Base-by-base conservation (phyloP, 805 yeast genomes). In the Nakazawaea wyomingensis region DNA sequence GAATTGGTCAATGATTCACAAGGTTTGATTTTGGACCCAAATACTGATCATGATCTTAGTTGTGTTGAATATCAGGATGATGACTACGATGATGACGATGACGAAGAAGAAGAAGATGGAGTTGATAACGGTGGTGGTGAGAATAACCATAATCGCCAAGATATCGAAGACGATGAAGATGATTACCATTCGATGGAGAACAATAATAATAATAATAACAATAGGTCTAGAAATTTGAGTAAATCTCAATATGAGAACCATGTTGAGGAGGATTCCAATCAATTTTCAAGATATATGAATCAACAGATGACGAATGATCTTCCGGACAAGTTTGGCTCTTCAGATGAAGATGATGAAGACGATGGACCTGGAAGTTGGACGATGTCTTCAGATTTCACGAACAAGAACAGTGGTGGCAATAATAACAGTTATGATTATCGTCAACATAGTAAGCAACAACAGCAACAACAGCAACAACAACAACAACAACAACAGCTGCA, bases 261-360 rank as follows among this genome's bases (percentile, higher is more conserved):
- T 27, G 65, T 54, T 34, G 54, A 46, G n/a, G 55, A 50, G 34
- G 47, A 34, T 13, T 45, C 70, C 35, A 80, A 74, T 51, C 80
- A 78, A 56, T 80, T 81, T 54, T 71, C 83, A n/a, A 69, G 82
- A 47, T 85, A 85, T 57, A 81, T 85, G 79, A 74, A 87, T 4
- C 87, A 79, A 57, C 87, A 85, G 56, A 72, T 86, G 60, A 73
- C 82, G 13, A 76, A 71, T 46, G 72, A 76, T 36, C 50, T 64
- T 14, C 72, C 68, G 43, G 77, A 63, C 54, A 71, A 62, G 55
- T 71, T 64, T 57, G 77, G 69, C 37, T 72, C 72, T 9, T 70
- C 77, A 18, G 81, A 76, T 47, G 81, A 79, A 45, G 82, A 75
- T 43, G 74, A 77, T 5, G 74, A 76, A 46, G 80, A 78, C 46